These are phyloP conservation scores for Galerina marginata DNA, from an alignment of 768 basidiomycete genomes.

Conservation along the genomic window DNA sequence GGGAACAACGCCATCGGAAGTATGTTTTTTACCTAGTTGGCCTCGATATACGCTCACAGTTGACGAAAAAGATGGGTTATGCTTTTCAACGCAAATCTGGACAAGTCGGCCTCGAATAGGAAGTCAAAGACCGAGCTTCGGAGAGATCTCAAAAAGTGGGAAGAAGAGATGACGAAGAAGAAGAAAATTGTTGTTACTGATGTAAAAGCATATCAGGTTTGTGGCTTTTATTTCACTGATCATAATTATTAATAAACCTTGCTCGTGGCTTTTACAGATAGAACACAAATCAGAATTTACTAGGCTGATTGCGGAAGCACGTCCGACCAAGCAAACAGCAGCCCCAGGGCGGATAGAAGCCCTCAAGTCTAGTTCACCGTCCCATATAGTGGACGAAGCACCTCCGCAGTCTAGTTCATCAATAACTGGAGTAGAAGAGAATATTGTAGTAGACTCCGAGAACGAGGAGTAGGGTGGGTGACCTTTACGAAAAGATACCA, in stretches of 20 bases:
- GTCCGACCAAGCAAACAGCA: slow-evolving; percentile 28
- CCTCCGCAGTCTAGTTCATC: slow-evolving; percentile 12
- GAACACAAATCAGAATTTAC: slow-evolving; percentile 45
- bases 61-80: slow-evolving; percentile 63
- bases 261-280: slow-evolving; percentile 32
- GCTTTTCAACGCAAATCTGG: slow-evolving; percentile 74
- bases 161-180: slow-evolving; percentile 50
- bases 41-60: slow-evolving; percentile 2
- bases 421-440: slow-evolving; percentile 24
- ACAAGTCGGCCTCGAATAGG: slow-evolving; percentile 51
- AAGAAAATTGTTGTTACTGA: slow-evolving; percentile 47
- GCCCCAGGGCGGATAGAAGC: neutral
- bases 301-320: slow-evolving; percentile 41
- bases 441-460: slow-evolving; percentile 42
- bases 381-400: neutral
- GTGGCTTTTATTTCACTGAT: neutral
- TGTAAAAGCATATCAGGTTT: slow-evolving; percentile 27
- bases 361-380: neutral
- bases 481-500: neutral
- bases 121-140: slow-evolving; percentile 53
- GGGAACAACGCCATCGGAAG: slow-evolving; percentile 67
- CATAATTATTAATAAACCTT: neutral
- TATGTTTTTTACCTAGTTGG: slow-evolving; percentile 26
- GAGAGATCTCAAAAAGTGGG: slow-evolving; percentile 62
- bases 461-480: slow-evolving; percentile 27